Evolutionary conservation across 257 asterid genomes (phyloP), one percentile per base, ranked within the genome.

Genomic region (Lycium ferocissimum): DNA sequence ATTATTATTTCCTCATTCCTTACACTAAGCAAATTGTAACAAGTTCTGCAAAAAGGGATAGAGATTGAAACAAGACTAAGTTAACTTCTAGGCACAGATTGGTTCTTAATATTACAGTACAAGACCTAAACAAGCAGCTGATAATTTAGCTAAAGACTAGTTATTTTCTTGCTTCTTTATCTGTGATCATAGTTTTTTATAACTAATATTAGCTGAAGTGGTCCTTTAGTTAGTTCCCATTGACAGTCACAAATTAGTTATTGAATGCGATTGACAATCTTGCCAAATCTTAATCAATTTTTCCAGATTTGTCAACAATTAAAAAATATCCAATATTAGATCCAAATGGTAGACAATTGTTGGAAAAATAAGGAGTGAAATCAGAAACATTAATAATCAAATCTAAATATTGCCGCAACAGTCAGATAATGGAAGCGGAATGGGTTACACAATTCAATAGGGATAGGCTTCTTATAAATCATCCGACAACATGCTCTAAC

Each of bases 121-220:
- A 75, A 75, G 62, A 75, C 49, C 62, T 49, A 75, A 49, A 75
- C 40, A 73, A 73, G 80, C 37, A 10, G 37, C 80, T 20, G 26
- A 12, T 47, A 11, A 2, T 20, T n/a, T 45, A 47, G 80, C 59
- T 45, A 47, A 73, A 40, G 18, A 73, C 40, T 73, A 20, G 12
- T n/a, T 22, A 43, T 49, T 73, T 13, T 45, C 80, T 73, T 20
- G 58, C 18, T 20, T 73, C 80, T 73, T 45, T 11, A 45, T n/a
- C 37, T 47, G 40, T 73, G 57, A 73, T 73, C 59, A 47, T 6
- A 69, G 59, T 73, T 73, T 45, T 73, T 10, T 45, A 47, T n/a
- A 73, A 40, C 2, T 43, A 43, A 43, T 71, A 72, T 5, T 18
- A 72, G 57, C 35, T 72, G 2, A 72, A 43, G 56, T 72, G 5